Base-by-base conservation (phyloP, 371 early-diverging fungal species). In the Nosema bombycis region DNA sequence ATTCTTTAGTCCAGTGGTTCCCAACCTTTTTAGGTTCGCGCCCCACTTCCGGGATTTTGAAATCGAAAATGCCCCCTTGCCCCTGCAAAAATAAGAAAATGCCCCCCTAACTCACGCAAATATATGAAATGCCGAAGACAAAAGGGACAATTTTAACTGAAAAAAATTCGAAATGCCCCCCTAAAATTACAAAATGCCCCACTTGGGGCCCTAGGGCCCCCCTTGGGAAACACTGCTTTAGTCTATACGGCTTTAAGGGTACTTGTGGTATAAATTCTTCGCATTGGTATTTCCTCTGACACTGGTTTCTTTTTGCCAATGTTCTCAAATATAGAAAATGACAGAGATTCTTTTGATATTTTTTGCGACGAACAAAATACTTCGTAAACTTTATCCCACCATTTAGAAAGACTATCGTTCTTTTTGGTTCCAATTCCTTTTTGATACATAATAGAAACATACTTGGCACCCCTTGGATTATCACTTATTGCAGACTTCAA, bases 351-450 rank as follows among this genome's bases (percentile, higher is more conserved):
- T 33, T 32, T n/a, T 10, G 4, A 23, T 30, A 69, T n/a, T 18
- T 62, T 69, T 54, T 79, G 65, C 3, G 62, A 33, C 33, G 46
- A 55, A 33, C 79, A 70, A 1, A 72, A 30, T 28, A 56, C 32
- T 18, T 75, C 63, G 10, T 82, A 73, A 75, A 86, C 84, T 70
- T 23, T 77, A 64, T 77, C 70, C 87, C 87, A 86, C 84, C 85
- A 86, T 12, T 71, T 57, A 0, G 84, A 77, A 0, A 79, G 55
- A 38, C 63, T 18, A 29, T 74, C 55, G 72, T 81, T 72, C 30
- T 61, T 72, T 30, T 70, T 37, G 24, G 72, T 71, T 26, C 82
- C 85, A 34, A 66, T 72, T 14, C 84, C 84, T 15, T 62, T 75
- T 24, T 73, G 32, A 30, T 82, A 79, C 26, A 55, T 78, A 3